Conservation (phyloP, 352 stramenopile genomes). For the Globisporangium acanthophoron region DNA sequence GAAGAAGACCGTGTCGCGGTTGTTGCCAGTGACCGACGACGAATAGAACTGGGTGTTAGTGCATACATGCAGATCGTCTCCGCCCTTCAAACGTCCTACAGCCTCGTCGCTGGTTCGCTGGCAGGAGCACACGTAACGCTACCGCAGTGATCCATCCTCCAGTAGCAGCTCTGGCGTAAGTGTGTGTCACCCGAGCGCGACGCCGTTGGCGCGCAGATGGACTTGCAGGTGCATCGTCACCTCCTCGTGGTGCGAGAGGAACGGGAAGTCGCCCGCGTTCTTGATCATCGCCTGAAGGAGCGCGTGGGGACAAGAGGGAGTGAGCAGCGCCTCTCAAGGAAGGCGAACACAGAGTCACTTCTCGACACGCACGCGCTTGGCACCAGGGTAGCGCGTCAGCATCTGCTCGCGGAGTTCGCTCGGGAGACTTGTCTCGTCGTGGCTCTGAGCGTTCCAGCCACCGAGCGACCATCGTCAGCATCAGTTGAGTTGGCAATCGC, state of each 20-base stretch:
- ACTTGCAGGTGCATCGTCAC: constrained; percentile 76
- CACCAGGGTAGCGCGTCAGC: constrained; percentile 33
- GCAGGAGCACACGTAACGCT: too few species aligned
- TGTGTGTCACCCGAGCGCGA: constrained; percentile 29
- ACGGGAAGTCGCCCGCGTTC: constrained; percentile 59
- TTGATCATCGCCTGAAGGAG: constrained; percentile 55
- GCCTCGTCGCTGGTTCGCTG: too few species aligned
- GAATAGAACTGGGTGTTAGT: not conserved
- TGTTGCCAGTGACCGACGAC: not conserved
- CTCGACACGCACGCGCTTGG: constrained; percentile 36
- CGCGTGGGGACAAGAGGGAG: not conserved
- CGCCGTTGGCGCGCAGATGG: constrained; percentile 51
- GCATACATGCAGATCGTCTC: not conserved
- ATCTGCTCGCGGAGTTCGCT: constrained; percentile 32
- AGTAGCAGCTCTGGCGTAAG: too few species aligned
- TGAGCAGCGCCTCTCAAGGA: not conserved
- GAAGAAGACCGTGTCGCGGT: too few species aligned
- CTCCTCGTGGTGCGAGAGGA: constrained; percentile 67
- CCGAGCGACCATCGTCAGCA: not conserved
- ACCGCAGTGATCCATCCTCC: too few species aligned
- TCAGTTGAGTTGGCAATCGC: not conserved
- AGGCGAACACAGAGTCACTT: constrained; percentile 2
- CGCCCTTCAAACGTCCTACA: too few species aligned
- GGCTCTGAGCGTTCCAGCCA: constrained; percentile 23
- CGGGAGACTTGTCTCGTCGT: constrained; percentile 52